A percentile compares a stretch with the other conserved stretches of the same genome.
These are phyloP conservation scores for Xerocomus brunneocitrinus DNA, from an alignment of 768 basidiomycete genomes.

Conservation along the genomic window DNA sequence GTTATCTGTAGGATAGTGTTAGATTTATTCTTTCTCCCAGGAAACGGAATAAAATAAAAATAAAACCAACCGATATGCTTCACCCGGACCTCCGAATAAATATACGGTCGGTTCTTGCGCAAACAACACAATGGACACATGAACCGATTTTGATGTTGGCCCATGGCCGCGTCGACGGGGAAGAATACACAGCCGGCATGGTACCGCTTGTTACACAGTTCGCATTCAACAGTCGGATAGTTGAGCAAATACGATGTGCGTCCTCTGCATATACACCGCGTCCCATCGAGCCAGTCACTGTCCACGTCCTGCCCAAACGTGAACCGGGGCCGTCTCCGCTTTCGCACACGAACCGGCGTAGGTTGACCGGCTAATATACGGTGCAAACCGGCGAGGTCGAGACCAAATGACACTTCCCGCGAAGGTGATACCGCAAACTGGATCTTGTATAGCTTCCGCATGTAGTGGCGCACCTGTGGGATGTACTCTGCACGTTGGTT, in stretches of 20 bases:
- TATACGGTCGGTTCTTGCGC: constrained; percentile 66
- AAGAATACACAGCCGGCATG: constrained; percentile 77
- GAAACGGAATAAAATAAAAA: constrained; percentile 3
- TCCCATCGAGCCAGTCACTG: constrained; percentile 66
- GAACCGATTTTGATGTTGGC: constrained; percentile 40
- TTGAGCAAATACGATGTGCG: constrained; percentile 54
- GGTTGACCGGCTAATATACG: constrained; percentile 73
- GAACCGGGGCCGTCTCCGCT: constrained; percentile 60
- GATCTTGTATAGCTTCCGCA: constrained; percentile 86
- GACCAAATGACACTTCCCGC: constrained; percentile 74
- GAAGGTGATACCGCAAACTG: constrained; percentile 85
- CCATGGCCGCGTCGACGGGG: constrained; percentile 41
- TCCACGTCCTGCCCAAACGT: constrained; percentile 76
- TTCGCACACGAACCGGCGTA: constrained; percentile 41
- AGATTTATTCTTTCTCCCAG: neutral
- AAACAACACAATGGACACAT: constrained; percentile 76
- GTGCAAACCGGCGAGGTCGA: constrained; percentile 79
- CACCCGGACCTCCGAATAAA: constrained; percentile 73
- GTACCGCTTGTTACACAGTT: constrained; percentile 59
- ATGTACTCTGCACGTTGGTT: constrained; percentile 77
- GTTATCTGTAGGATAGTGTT: constrained; percentile 33
- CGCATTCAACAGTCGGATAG: constrained; percentile 64
- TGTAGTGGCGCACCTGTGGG: constrained; percentile 81
- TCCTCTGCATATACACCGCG: constrained; percentile 78
- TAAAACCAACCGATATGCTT: constrained; percentile 50